Evolutionary conservation across 768 basidiomycete genomes (phyloP).

Genomic region (Hygrocybe coccinea): DNA sequence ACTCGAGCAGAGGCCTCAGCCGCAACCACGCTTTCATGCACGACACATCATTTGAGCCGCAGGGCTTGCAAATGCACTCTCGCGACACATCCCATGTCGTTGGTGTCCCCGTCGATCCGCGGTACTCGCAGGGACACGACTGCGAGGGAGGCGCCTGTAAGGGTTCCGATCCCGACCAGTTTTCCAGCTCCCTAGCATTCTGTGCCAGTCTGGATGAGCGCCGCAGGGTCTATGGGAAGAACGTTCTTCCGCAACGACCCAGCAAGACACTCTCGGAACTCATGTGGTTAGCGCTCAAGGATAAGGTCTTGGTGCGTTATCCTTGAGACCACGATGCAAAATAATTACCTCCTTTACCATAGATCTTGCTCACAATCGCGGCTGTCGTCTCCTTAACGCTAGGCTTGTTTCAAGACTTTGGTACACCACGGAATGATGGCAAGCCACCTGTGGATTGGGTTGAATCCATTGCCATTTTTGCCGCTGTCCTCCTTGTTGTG

Average conservation of each 20-base stretch:
- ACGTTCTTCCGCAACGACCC: constrained; percentile 64
- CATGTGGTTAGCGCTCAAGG: constrained; percentile 84
- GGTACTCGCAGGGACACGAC: constrained; percentile 6
- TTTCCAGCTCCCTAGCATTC: constrained; percentile 26
- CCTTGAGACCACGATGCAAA: constrained; percentile 1
- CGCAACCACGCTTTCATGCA: not conserved
- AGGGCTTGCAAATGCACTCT: no score
- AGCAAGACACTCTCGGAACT: constrained; percentile 66
- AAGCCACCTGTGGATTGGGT: constrained; percentile 95
- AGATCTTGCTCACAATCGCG: constrained; percentile 88
- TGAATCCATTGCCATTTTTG: constrained; percentile 81
- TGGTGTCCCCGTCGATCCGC: no score
- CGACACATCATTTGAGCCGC: constrained; percentile 4
- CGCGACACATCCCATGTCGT: no score
- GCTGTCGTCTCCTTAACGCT: constrained; percentile 90
- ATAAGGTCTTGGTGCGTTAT: constrained; percentile 76
- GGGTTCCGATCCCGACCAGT: constrained; percentile 17
- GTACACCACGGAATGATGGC: constrained; percentile 50
- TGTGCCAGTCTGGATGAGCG: constrained; percentile 55
- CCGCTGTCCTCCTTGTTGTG: constrained; percentile 72
- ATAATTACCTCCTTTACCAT: no score
- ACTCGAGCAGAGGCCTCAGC: constrained; percentile 46
- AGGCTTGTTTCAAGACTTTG: constrained; percentile 92
- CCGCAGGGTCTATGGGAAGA: constrained; percentile 67
- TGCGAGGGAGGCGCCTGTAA: constrained; percentile 6